These are phyloP conservation scores for Cordyceps pruinosa DNA, from an alignment of 2,329 filamentous ascomycete genomes.

Conservation along the genomic window DNA sequence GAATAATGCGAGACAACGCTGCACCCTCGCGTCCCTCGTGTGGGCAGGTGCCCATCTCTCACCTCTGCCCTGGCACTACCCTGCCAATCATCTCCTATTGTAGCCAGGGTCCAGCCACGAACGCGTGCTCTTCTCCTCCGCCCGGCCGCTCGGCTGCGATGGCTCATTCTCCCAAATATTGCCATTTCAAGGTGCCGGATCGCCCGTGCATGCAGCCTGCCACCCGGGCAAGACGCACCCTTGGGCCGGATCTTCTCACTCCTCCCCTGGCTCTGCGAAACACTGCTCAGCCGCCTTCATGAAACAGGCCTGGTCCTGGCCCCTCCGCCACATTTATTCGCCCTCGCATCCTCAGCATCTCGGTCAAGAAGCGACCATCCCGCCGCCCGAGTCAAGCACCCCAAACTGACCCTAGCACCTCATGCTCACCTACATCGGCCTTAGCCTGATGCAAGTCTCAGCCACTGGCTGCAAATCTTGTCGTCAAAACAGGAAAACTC, in stretches of 20 bases:
- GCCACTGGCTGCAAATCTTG: conserved; percentile 1
- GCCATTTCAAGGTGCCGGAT: conserved; percentile 1
- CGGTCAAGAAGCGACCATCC: neutral
- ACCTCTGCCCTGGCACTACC: neutral
- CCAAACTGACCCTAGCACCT: neutral
- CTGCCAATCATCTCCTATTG: conserved; percentile 2
- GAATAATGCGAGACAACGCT: conserved; percentile 1
- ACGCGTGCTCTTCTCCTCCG: neutral
- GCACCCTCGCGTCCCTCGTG: neutral
- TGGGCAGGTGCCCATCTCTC: neutral
- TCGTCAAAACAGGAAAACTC: conserved; percentile 6
- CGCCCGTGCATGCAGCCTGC: neutral
- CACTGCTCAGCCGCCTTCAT: neutral
- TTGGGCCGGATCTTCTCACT: conserved; percentile 2
- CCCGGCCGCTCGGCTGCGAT: neutral
- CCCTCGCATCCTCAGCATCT: neutral
- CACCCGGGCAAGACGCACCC: conserved; percentile 1
- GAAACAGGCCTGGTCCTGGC: conserved; percentile 2
- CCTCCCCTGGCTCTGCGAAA: neutral
- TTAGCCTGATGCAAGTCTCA: conserved; percentile 6
- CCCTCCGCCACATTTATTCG: neutral
- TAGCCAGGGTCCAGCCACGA: neutral
- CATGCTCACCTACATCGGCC: neutral
- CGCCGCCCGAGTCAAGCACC: conserved; percentile 2
- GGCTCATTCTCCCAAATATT: neutral